These are phyloP conservation scores for Pisolithus orientalis DNA, from an alignment of 768 basidiomycete species.

Conservation along the genomic window DNA sequence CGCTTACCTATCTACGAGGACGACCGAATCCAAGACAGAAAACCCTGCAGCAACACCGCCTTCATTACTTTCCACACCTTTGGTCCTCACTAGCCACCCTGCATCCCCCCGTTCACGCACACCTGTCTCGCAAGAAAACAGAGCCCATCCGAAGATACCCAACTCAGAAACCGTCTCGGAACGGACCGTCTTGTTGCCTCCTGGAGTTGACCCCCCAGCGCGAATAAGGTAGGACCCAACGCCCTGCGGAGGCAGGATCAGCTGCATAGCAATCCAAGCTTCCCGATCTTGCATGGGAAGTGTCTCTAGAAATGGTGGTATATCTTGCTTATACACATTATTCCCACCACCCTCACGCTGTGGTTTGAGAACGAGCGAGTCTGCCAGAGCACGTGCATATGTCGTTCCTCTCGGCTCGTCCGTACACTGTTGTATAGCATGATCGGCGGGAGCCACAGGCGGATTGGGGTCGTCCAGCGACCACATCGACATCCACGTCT, in stretches of 20 bases:
- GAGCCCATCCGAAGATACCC: conserved; percentile 85
- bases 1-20: conserved; percentile 39
- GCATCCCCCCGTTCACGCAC: conserved; percentile 54
- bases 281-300: conserved; percentile 57
- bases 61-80: conserved; percentile 86
- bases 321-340: conserved; percentile 84
- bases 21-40: conserved; percentile 65
- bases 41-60: conserved; percentile 86
- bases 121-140: conserved; percentile 53
- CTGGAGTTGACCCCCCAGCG: conserved; percentile 36
- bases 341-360: conserved; percentile 99
- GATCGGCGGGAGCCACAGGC: background rate
- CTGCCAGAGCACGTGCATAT: conserved; percentile 27
- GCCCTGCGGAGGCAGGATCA: conserved; percentile 74
- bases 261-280: conserved; percentile 95
- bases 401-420: conserved; percentile 17
- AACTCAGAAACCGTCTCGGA: conserved; percentile 82
- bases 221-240: conserved; percentile 71
- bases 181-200: conserved; percentile 33
- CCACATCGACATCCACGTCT: conserved; percentile 89
- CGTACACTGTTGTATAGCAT: background rate
- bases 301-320: conserved; percentile 66
- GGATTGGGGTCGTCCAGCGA: conserved; percentile 41
- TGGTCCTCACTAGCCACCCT: conserved; percentile 86
- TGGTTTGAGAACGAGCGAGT: conserved; percentile 82